These are phyloP conservation scores for Backusella liffmaniae DNA, from an alignment of 192 early-diverging fungal genomes.

Conservation along the genomic window DNA sequence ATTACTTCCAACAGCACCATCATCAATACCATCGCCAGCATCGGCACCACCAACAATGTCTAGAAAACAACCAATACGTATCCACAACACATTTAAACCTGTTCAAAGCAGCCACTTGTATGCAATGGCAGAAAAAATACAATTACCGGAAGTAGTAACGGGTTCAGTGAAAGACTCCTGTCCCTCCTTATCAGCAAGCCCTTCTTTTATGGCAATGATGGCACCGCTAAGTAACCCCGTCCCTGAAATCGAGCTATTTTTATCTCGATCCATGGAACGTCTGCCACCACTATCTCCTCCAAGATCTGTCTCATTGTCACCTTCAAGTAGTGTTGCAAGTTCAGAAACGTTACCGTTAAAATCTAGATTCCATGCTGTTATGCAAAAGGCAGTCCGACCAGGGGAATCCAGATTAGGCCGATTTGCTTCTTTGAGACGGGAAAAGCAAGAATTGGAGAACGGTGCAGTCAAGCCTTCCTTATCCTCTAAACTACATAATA, in stretches of 20 bases:
- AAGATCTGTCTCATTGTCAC: not conserved
- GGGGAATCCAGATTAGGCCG: not conserved
- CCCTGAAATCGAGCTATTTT: constrained; percentile 7
- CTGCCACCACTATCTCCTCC: not conserved
- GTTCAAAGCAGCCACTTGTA: not conserved
- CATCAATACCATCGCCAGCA: not conserved
- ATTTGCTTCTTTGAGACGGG: not conserved
- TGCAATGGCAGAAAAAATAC: constrained; percentile 7
- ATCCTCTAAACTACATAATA: not conserved
- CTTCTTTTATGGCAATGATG: constrained; percentile 5
- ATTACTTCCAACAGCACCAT: not conserved
- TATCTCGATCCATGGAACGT: not conserved
- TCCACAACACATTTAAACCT: not conserved
- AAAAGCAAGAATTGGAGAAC: not conserved
- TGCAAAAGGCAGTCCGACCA: not conserved
- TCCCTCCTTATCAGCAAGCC: not conserved
- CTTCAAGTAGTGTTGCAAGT: not conserved
- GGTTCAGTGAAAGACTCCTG: not conserved
- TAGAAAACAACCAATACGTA: not conserved
- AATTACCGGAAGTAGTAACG: constrained; percentile 2
- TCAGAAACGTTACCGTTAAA: not conserved
- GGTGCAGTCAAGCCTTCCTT: not conserved
- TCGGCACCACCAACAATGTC: not conserved
- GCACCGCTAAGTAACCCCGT: not conserved
- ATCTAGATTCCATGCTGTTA: not conserved